These are phyloP conservation scores for Coprinellus aureogranulatus DNA, from an alignment of 768 basidiomycete genomes.

Conservation along the genomic window DNA sequence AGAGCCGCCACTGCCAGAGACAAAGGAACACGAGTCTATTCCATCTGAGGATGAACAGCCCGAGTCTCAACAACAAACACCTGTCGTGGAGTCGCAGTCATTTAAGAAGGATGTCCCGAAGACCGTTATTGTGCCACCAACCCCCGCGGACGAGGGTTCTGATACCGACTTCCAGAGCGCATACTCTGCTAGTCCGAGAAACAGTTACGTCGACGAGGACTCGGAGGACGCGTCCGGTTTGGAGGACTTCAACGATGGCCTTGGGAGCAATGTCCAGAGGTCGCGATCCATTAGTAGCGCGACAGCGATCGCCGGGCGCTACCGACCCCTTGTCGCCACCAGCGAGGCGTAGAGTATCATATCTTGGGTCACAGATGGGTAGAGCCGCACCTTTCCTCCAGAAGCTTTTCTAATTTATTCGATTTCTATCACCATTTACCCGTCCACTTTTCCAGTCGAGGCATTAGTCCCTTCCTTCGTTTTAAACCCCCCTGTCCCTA, in stretches of 20 bases:
- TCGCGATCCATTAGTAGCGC: slow-evolving; percentile 63
- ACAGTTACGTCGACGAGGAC: slow-evolving; percentile 57
- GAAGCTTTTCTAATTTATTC: background rate
- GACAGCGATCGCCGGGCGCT: slow-evolving; percentile 31
- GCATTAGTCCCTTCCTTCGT: background rate
- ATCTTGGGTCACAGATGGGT: too few species aligned
- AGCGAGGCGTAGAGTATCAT: too few species aligned
- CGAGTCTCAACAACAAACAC: background rate
- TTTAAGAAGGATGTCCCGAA: slow-evolving; percentile 11
- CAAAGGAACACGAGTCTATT: slow-evolving; percentile 32
- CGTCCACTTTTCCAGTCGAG: background rate
- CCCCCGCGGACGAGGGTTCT: slow-evolving; percentile 64
- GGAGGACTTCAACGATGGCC: slow-evolving; percentile 24
- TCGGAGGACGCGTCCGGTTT: slow-evolving; percentile 14
- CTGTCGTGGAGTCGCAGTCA: slow-evolving; percentile 11
- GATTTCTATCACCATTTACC: background rate
- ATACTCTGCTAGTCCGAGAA: slow-evolving; percentile 72
- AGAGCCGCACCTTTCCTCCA: too few species aligned
- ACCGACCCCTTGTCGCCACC: slow-evolving; percentile 20
- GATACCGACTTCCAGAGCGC: slow-evolving; percentile 88
- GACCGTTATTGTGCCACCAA: slow-evolving; percentile 18
- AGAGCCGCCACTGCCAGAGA: slow-evolving; percentile 23
- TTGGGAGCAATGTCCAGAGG: background rate
- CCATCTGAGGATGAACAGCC: slow-evolving; percentile 15
- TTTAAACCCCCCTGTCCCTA: too few species aligned